These are phyloP conservation scores for Fusarium sp. DNA, from an alignment of 2,329 filamentous ascomycete species.

Conservation along the genomic window DNA sequence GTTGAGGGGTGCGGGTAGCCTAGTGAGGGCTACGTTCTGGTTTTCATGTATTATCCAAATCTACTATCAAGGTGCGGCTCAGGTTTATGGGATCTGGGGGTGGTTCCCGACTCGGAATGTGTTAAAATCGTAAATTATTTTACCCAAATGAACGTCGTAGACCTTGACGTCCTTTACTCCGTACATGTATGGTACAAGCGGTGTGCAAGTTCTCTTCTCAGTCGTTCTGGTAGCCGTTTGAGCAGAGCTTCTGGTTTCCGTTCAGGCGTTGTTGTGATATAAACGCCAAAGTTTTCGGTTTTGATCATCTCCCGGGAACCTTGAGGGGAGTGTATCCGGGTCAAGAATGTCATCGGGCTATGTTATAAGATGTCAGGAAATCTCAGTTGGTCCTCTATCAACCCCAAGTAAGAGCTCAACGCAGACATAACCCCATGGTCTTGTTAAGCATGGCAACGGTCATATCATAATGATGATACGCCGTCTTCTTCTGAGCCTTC, in stretches of 20 bases:
- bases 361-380: not conserved
- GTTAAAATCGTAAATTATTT: constrained; percentile 15
- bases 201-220: constrained; percentile 5
- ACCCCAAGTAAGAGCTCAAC: constrained; percentile 38
- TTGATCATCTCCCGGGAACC: not conserved
- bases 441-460: constrained; percentile 79
- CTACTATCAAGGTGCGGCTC: constrained; percentile 18
- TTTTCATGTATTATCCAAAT: constrained; percentile 32
- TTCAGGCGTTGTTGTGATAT: not conserved
- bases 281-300: not conserved
- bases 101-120: constrained; percentile 27
- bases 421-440: constrained; percentile 72
- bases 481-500: constrained; percentile 39
- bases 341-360: not conserved
- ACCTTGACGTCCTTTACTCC: not conserved
- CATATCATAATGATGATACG: constrained; percentile 71
- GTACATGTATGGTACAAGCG: constrained; percentile 16
- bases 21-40: constrained; percentile 11
- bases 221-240: not conserved
- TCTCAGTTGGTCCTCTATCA: not conserved
- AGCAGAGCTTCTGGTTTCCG: not conserved
- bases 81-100: not conserved
- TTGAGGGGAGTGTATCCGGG: not conserved
- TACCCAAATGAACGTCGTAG: not conserved
- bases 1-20: constrained; percentile 31